Evolutionary conservation across 75 land plant species (phyloP).

Genomic region (Chamaecyparis obtusa): DNA sequence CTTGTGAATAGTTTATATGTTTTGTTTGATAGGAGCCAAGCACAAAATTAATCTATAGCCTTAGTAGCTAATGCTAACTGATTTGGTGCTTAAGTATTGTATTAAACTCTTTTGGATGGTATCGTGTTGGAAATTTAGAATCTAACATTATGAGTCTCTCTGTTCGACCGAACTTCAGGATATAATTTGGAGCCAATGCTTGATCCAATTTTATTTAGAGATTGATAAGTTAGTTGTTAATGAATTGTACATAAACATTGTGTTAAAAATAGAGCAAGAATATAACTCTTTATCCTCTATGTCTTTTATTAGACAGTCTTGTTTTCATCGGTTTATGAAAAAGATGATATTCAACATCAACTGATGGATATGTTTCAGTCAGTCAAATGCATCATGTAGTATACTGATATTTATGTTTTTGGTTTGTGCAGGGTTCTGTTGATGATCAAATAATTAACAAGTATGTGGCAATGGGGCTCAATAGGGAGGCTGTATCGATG

Average conservation of each 20-base stretch:
- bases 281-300: not conserved
- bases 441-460: constrained; percentile 75
- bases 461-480: constrained; percentile 69
- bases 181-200: not conserved
- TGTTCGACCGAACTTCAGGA: too few relatives aligned
- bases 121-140: too few relatives aligned
- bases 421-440: constrained; percentile 9
- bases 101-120: not conserved
- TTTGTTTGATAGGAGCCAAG: not conserved
- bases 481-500: constrained; percentile 69
- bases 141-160: too few relatives aligned
- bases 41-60: not conserved
- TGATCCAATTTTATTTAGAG: not conserved
- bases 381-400: not conserved
- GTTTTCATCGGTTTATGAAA: not conserved
- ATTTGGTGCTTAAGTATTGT: not conserved
- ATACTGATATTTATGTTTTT: not conserved
- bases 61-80: not conserved
- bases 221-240: not conserved
- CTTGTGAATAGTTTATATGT: not conserved
- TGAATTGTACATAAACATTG: not conserved
- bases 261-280: not conserved
- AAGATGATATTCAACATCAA: not conserved
- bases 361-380: not conserved
- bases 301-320: not conserved